These are phyloP conservation scores for Clarireedia paspali DNA, from an alignment of 2,329 filamentous ascomycete species.

Conservation along the genomic window DNA sequence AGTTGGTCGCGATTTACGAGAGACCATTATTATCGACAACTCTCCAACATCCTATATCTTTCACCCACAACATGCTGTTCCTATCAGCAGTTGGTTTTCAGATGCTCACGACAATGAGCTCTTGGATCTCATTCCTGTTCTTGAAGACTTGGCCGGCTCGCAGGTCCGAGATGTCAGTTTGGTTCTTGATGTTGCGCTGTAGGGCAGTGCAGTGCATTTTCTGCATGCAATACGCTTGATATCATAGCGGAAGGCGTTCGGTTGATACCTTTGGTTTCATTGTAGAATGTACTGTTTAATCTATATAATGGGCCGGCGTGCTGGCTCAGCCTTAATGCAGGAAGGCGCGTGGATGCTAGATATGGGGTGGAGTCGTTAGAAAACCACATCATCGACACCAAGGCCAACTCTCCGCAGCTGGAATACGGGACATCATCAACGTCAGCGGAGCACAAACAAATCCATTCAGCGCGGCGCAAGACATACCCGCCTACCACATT, in stretches of 20 bases:
- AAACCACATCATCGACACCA: not conserved
- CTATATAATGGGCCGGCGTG: constrained; percentile 30
- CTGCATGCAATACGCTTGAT: constrained; percentile 29
- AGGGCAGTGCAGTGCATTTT: constrained; percentile 32
- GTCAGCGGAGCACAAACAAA: constrained; percentile 8
- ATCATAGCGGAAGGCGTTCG: constrained; percentile 33
- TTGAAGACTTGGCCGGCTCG: constrained; percentile 85
- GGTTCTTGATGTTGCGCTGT: constrained; percentile 85
- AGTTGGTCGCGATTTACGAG: constrained; percentile 87
- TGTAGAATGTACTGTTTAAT: constrained; percentile 34
- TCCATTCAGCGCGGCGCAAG: constrained; percentile 3
- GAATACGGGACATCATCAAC: not conserved
- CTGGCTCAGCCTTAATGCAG: constrained; percentile 19
- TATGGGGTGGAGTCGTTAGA: constrained; percentile 6
- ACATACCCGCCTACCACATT: constrained; percentile 15
- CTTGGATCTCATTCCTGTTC: constrained; percentile 91
- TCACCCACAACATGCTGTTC: constrained; percentile 96
- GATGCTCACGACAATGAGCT: constrained; percentile 99
- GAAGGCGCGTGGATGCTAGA: constrained; percentile 4
- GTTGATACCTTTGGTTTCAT: constrained; percentile 32
- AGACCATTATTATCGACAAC: constrained; percentile 99
- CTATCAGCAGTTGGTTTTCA: constrained; percentile 99
- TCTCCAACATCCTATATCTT: constrained; percentile 99
- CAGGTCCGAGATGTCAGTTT: constrained; percentile 94
- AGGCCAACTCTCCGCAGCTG: not conserved